Evolutionary conservation across 2,329 filamentous ascomycete genomes (phyloP).

Genomic region (Arthrobotrys megalospora): DNA sequence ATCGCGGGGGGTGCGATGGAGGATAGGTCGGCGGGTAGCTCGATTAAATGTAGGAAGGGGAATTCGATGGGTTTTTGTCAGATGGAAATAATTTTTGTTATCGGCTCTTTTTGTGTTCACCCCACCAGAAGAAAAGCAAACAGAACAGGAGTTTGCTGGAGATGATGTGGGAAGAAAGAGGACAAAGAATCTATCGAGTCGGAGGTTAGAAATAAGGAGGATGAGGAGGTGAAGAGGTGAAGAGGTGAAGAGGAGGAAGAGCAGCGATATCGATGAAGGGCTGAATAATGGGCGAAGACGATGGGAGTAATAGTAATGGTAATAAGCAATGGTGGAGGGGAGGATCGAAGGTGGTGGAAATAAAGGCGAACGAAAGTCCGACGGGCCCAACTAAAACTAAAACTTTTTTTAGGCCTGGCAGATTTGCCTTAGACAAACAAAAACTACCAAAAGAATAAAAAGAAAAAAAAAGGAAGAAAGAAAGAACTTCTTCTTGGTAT

Average conservation of each 20-base stretch:
- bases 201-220: conserved; percentile 33
- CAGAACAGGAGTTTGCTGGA: background rate
- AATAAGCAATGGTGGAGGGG: conserved; percentile 7
- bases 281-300: conserved; percentile 36
- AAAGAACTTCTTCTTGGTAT: background rate
- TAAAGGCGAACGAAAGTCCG: conserved; percentile 30
- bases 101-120: conserved; percentile 34
- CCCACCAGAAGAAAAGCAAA: conserved; percentile 34
- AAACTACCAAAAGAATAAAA: conserved; percentile 6
- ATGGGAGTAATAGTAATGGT: background rate
- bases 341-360: conserved; percentile 59
- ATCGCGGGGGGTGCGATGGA: conserved; percentile 35
- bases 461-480: background rate
- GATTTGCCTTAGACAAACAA: conserved; percentile 36
- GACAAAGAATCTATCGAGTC: conserved; percentile 11
- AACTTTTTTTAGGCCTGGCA: conserved; percentile 20
- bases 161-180: background rate
- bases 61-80: conserved; percentile 41
- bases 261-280: too few species aligned
- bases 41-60: background rate
- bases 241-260: too few species aligned
- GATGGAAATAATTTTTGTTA: conserved; percentile 40
- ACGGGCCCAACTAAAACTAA: conserved; percentile 10
- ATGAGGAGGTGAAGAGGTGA: conserved; percentile 7
- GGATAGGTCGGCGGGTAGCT: background rate